Evolutionary conservation across 371 early-diverging fungal genomes (phyloP).

Genomic region (Mucor piriformis): DNA sequence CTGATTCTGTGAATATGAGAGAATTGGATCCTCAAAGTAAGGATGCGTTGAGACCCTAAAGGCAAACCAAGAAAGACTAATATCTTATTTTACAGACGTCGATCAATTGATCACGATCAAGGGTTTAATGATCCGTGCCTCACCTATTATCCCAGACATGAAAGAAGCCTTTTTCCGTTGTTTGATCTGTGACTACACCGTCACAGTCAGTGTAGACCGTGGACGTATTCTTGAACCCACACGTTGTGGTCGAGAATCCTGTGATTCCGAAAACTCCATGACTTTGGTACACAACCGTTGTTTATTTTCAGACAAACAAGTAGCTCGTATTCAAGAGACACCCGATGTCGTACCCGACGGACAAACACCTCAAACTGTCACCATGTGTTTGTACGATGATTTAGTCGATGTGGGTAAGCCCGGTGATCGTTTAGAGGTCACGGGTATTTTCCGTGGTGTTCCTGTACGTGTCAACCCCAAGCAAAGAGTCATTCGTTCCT

Average conservation of each 20-base stretch:
- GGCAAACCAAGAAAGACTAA: constrained; percentile 1
- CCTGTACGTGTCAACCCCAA: constrained; percentile 96
- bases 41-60: too few species aligned
- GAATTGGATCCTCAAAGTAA: constrained; percentile 88
- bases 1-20: constrained; percentile 84
- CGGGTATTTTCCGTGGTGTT: constrained; percentile 96
- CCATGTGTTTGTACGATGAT: constrained; percentile 92
- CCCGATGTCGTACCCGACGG: constrained; percentile 99
- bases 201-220: constrained; percentile 86
- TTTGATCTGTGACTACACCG: constrained; percentile 81
- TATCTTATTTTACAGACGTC: constrained; percentile 67
- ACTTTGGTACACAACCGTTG: constrained; percentile 93
- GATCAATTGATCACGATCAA: constrained; percentile 96
- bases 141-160: constrained; percentile 96
- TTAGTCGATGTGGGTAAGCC: constrained; percentile 96
- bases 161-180: constrained; percentile 93
- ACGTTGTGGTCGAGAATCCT: constrained; percentile 82
- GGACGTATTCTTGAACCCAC: constrained; percentile 95
- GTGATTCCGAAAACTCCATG: constrained; percentile 83
- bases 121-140: constrained; percentile 95
- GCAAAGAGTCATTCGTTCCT: constrained; percentile 88
- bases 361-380: constrained; percentile 98
- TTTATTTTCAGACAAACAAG: constrained; percentile 95
- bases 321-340: constrained; percentile 97
- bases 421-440: constrained; percentile 95